Base-by-base conservation (phyloP, 192 early-diverging fungal genomes). In the Coemansia sp. region DNA sequence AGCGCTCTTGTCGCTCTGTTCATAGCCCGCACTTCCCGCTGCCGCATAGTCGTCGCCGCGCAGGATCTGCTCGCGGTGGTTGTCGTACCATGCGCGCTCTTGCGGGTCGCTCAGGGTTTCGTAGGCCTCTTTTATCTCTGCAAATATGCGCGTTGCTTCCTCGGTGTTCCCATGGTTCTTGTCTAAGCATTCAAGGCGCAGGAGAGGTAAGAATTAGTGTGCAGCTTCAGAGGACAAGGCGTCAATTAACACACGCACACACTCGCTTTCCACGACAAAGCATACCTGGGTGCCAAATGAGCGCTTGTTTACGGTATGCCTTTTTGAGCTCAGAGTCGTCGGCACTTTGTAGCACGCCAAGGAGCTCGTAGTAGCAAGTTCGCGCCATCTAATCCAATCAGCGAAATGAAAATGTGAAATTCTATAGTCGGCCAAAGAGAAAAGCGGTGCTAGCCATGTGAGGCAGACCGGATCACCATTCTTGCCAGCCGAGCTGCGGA, bases 41-140 rank as follows among this genome's bases (percentile, higher is more conserved):
- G 75, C 65, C 13, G 33, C 28, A 28, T 53, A 42, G 43, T 81
- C 85, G 72, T 90, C 88, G 59, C 90, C 94, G 38, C 93, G 88
- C 57, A 97, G 81, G 70, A 98, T 98, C 42, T 90, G 88, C 66
- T 96, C 94, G 60, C 95, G 83, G 73, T 97, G 95, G 53, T 88
- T 86, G 76, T 98, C 95, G 73, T 94, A 93, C 96, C 95, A 98
- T 12, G 91, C 82, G n/a, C 95, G 91, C 80, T 99, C 95, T 45
- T 96, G 90, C 14, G 89, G 88, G 80, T 99, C 95, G 38, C 87
- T 92, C 35, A 99, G 79, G 2, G 94, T 90, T 69, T 97, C 93
- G 73, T 98, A 97, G 6, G 97, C 97, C 61, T 93, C 86, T 65
- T 92, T 93, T 55, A 99, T 91, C 59, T 91, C 79, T 1, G 93